Base-by-base conservation (phyloP, 2,329 filamentous ascomycete genomes). In the Epichloe glyceriae region DNA sequence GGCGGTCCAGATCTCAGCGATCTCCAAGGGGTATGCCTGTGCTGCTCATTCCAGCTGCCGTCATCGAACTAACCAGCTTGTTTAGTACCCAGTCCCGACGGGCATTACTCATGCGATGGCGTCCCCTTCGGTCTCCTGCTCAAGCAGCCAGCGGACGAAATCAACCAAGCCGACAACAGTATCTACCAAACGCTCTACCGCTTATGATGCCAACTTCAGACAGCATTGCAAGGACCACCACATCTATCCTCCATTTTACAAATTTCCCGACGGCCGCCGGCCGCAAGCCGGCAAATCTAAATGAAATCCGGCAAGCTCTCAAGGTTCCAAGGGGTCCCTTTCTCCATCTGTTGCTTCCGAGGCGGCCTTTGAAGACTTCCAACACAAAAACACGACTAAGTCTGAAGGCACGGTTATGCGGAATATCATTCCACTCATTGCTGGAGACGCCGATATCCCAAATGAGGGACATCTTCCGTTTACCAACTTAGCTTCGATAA, bases 401-500 rank as follows among this genome's bases (percentile, higher is more conserved):
- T 64, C 67, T 45, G 65, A 72, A 58, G 60, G 62, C 37, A 61
- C 64, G 37, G 61, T 69, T 5, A 57, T 58, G 47, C 55, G 54
- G 20, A 51, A 58, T 50, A 58, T 70, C 1, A 53, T 73, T 35
- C 62, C 48, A 7, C 11, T 35, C 14, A 39, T 53, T 15, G 35
- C 26, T 14, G 48, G 51, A 8, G 26, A 22, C 8, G 17, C 22
- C 8, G n/a, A 26, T 26, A 53, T 50, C 14, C 40, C 1, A 8
- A 53, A 19, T 45, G 34, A 50, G 22, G 35, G 46, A 22, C 43
- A 53, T 15, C 26, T 50, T 14, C 45, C 42, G 1, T 53, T 53
- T 14, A 48, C 45, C 5, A 40, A 69, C 49, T 62, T 72, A 41
- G 57, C 62, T 17, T 58, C 55, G 40, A 57, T 73, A 37, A 69